phyloP scores from a whole-genome alignment of 257 asterid species.

The Solanum appendiculatum region DNA sequence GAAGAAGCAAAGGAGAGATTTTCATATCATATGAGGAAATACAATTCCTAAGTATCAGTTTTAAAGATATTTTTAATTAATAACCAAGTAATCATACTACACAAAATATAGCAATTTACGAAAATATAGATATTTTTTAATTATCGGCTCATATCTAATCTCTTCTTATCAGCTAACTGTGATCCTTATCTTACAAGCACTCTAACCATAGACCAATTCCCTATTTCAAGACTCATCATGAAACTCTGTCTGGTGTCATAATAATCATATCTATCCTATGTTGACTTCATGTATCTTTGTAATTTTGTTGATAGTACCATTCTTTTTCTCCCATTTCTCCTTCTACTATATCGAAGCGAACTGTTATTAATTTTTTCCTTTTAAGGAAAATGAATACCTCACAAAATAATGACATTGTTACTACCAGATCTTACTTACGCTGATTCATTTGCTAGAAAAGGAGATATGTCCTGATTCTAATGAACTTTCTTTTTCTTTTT shows the following conservation, averaged over 20 bases:
- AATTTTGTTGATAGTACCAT: background rate
- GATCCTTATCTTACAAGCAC: too few species aligned
- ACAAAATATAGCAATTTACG: background rate
- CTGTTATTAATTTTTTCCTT: background rate
- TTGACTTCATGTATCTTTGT: background rate
- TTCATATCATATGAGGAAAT: background rate
- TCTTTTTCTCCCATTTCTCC: background rate
- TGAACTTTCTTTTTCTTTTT: background rate
- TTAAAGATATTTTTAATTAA: background rate
- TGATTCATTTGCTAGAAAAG: background rate
- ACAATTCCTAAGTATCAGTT: background rate
- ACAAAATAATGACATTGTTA: background rate
- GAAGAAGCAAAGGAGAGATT: background rate
- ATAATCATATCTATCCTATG: background rate
- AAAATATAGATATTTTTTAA: background rate
- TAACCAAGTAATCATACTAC: background rate
- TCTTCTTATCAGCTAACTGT: too few species aligned
- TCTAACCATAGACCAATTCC: too few species aligned
- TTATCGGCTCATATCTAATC: background rate
- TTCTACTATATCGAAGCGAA: background rate
- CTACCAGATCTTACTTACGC: rapidly evolving
- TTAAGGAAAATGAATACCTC: background rate
- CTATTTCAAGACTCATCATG: too few species aligned
- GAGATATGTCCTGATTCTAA: background rate
- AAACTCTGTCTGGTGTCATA: too few species aligned